Percentiles rank a stretch among this genome's conserved stretches.
Evolutionary conservation across 148 eudicot species (phyloP).

Genomic region (Silene conica): DNA sequence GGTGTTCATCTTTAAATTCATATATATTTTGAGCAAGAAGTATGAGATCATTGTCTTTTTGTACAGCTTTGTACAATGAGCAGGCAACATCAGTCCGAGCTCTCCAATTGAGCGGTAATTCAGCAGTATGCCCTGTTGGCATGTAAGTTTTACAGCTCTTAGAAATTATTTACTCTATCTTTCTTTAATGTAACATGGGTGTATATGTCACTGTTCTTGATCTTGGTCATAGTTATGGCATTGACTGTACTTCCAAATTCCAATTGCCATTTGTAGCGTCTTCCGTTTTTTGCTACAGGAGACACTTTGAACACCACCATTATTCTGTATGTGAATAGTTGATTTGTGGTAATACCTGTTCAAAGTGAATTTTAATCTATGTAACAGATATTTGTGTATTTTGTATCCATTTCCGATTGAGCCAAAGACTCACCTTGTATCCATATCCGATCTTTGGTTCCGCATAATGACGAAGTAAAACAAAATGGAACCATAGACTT

Average conservation of each 20-base stretch:
- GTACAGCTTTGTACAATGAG: slow-evolving; percentile 70
- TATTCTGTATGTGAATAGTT: background rate
- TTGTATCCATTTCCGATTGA: too few species aligned
- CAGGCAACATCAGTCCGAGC: slow-evolving; percentile 64
- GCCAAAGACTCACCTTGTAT: too few species aligned
- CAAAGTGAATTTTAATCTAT: background rate
- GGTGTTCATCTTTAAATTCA: slow-evolving; percentile 5
- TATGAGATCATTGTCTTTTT: slow-evolving; percentile 23
- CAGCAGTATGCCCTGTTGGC: slow-evolving; percentile 75
- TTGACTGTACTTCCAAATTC: too few species aligned
- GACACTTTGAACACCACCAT: background rate
- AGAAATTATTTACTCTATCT: background rate
- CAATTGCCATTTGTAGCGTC: background rate
- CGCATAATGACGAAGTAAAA: too few species aligned
- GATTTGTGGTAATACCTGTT: background rate
- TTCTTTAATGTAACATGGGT: background rate
- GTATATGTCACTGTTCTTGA: background rate
- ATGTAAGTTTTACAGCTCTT: slow-evolving; percentile 44
- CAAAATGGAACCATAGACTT: too few species aligned
- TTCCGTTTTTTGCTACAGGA: background rate
- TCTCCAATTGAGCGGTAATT: slow-evolving; percentile 66
- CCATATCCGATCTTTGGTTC: too few species aligned
- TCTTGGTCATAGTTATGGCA: background rate
- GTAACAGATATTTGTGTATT: background rate
- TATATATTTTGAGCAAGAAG: slow-evolving; percentile 9